phyloP scores from a whole-genome alignment of 371 early-diverging fungal genomes.

The Apophysomyces ossiformis region DNA sequence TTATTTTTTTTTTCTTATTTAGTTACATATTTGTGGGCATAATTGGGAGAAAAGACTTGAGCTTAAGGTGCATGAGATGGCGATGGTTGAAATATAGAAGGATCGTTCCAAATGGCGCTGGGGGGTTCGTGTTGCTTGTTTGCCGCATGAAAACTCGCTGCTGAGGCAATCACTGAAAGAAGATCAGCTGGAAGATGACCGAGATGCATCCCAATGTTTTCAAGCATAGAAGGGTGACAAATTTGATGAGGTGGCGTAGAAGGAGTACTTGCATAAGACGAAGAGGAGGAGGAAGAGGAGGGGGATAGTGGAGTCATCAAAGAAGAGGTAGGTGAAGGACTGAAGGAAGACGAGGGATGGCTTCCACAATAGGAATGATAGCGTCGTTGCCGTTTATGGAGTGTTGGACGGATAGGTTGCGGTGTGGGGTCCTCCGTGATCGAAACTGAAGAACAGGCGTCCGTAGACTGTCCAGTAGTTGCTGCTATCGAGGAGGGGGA shows the following conservation, averaged over 20 bases:
- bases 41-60: no score
- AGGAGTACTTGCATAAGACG: constrained; percentile 1
- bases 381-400: not conserved
- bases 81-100: not conserved
- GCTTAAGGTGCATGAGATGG: not conserved
- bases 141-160: constrained; percentile 27
- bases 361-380: not conserved
- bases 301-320: constrained; percentile 6
- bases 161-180: constrained; percentile 29
- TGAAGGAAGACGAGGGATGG: not conserved
- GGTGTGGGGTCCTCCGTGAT: not conserved
- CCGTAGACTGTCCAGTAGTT: not conserved
- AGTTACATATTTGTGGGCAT: not conserved
- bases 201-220: constrained; percentile 30
- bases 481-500: not conserved
- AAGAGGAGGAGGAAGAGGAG: constrained; percentile 1
- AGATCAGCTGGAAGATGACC: constrained; percentile 26
- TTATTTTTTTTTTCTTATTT: not conserved
- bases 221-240: constrained; percentile 12
- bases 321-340: not conserved
- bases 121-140: constrained; percentile 18
- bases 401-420: not conserved
- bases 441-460: no score
- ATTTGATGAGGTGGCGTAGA: not conserved
- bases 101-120: not conserved